Evolutionary conservation across 371 early-diverging fungal genomes (phyloP), one percentile per base, ranked within the genome.

Genomic region (Neoconidiobolus thromboides): DNA sequence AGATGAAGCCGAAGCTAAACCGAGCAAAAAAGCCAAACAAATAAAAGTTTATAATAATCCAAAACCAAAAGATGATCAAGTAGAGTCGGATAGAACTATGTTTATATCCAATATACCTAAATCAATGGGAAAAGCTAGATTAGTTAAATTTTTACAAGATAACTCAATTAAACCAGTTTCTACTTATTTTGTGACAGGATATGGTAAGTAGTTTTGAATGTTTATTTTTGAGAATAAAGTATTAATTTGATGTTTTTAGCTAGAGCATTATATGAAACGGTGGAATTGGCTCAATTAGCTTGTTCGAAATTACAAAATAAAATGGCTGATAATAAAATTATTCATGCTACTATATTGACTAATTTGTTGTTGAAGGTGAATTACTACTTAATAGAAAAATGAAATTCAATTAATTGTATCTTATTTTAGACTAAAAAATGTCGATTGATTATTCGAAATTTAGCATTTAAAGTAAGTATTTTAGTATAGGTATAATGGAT

Each of bases 381-480:
- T 62, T 36, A 37, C 62, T 59, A 61, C 61, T 0, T 66, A 61
- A 7, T 64, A 61, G 5, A 61, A 62, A 38, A 62, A 64, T n/a
- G 61, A 68, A 41, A 3, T n/a, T 37, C 12, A 39, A 39, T 46
- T 44, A 14, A 12, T 43, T 39, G 36, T 26, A 26, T 26, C 26
- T 26, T 26, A 26, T 62, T 36, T 3, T 14, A 67, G 36, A 57
- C 73, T 61, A 74, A 76, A 64, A 69, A 70, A 36, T 80, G 83
- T 43, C 82, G 91, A 43, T 72, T 94, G 52, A 93, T 94, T 64
- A 77, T 94, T 38, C 88, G 93, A 52, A 94, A 94, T 65, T 74
- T 93, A 66, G 77, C 92, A 3, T 93, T 89, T 82, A 83, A 78
- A 63, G 64, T 73, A 61, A 46, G 58, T 53, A 15, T 7, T 36